These are phyloP conservation scores for Gymnopilus junonius DNA, from an alignment of 768 basidiomycete species.

Conservation along the genomic window DNA sequence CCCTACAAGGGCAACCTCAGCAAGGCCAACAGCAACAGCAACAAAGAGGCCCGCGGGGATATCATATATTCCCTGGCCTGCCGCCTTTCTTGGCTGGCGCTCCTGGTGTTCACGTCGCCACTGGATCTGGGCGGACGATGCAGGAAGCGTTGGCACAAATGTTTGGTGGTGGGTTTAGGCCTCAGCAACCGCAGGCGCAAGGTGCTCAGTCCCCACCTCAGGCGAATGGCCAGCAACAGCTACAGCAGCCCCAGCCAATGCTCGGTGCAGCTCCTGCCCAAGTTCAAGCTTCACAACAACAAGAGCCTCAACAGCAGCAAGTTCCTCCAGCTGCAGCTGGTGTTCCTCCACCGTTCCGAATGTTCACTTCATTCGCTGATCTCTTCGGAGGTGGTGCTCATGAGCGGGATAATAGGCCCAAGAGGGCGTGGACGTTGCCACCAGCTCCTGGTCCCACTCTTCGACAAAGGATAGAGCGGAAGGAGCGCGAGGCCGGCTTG, in stretches of 20 bases:
- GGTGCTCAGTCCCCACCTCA: not conserved
- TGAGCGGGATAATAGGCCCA: conserved; percentile 10
- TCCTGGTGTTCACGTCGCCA: conserved; percentile 19
- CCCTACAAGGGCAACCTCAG: not conserved
- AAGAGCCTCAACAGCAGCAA: not conserved
- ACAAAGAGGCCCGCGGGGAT: not conserved
- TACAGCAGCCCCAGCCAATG: no score
- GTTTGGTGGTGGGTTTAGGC: conserved; percentile 16
- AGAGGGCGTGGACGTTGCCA: conserved; percentile 23
- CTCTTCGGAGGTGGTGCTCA: conserved; percentile 7
- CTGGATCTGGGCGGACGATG: conserved; percentile 28
- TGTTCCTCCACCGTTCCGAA: not conserved
- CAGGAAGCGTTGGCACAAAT: conserved; percentile 30
- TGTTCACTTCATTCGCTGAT: conserved; percentile 5
- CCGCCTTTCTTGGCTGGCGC: not conserved
- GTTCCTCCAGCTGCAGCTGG: not conserved
- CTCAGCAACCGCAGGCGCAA: conserved; percentile 11
- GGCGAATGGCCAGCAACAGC: not conserved
- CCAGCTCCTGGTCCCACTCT: conserved; percentile 20
- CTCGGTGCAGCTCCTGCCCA: not conserved
- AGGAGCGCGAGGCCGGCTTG: conserved; percentile 73
- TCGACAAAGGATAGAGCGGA: conserved; percentile 72
- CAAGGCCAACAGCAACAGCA: not conserved
- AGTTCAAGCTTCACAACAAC: no score
- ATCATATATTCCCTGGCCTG: not conserved